Conservation (phyloP, 805 yeast genomes). For the Sungouiella blattae region DNA sequence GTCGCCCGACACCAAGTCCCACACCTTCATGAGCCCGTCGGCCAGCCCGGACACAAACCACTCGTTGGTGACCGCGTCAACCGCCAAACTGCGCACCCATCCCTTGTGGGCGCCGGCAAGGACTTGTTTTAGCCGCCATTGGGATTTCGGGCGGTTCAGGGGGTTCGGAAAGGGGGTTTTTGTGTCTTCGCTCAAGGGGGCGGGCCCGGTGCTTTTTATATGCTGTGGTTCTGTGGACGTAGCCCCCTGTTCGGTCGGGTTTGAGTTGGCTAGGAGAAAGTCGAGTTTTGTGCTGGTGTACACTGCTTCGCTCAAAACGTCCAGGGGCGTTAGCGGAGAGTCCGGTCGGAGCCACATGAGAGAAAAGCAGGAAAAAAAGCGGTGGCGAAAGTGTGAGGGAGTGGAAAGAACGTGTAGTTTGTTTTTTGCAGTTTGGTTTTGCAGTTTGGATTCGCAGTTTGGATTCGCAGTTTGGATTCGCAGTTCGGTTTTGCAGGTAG, state of each 20-base stretch:
- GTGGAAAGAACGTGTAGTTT: too few relatives aligned
- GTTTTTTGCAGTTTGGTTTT: too few relatives aligned
- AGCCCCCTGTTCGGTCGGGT: neutral
- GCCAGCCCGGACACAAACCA: slow-evolving; percentile 93
- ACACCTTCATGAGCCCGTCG: slow-evolving; percentile 83
- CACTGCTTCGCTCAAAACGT: slow-evolving; percentile 28
- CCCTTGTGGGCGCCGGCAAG: slow-evolving; percentile 85
- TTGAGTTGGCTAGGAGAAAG: slow-evolving; percentile 7
- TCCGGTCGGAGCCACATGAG: slow-evolving; percentile 1
- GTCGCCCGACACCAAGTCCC: slow-evolving; percentile 78
- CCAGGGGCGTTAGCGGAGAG: slow-evolving; percentile 23
- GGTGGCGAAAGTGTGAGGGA: too few relatives aligned
- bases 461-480: too few relatives aligned
- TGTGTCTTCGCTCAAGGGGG: too few relatives aligned
- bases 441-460: too few relatives aligned
- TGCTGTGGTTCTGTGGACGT: neutral
- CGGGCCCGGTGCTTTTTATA: neutral
- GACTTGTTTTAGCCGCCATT: slow-evolving; percentile 69
- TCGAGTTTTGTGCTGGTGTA: slow-evolving; percentile 29
- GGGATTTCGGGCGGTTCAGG: too few relatives aligned
- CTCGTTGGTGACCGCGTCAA: slow-evolving; percentile 77
- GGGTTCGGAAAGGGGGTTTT: too few relatives aligned
- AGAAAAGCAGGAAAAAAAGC: too few relatives aligned
- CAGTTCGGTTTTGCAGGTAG: too few relatives aligned
- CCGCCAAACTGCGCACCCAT: slow-evolving; percentile 79